These are phyloP conservation scores for Umbilicaria muhlenbergii DNA, from an alignment of 495 filamentous ascomycete species.

Conservation along the genomic window DNA sequence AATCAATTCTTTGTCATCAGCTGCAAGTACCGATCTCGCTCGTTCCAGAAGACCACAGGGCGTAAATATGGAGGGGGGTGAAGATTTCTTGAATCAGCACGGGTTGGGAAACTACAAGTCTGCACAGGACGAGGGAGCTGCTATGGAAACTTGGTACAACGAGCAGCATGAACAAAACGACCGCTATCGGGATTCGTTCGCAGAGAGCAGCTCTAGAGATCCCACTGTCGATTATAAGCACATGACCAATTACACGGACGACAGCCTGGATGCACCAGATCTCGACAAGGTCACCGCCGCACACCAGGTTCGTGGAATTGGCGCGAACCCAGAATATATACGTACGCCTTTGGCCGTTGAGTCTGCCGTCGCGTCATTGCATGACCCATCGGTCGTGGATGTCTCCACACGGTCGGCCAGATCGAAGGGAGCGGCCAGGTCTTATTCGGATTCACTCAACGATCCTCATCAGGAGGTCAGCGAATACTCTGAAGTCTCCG, in stretches of 20 bases:
- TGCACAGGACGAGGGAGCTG: constrained; percentile 15
- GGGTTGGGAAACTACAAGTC: constrained; percentile 19
- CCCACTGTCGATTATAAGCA: constrained; percentile 35
- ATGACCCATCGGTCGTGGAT: constrained; percentile 55
- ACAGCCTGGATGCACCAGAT: constrained; percentile 44
- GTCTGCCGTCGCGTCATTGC: constrained; percentile 74
- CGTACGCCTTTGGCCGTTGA: constrained; percentile 58
- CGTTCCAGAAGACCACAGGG: constrained; percentile 37
- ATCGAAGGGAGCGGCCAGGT: constrained; percentile 12
- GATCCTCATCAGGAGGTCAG: too few species aligned
- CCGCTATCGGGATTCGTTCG: constrained; percentile 32
- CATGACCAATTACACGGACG: constrained; percentile 48
- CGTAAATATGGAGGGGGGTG: constrained; percentile 31
- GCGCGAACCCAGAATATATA: constrained; percentile 59
- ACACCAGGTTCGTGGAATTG: constrained; percentile 50
- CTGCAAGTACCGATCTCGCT: constrained; percentile 37
- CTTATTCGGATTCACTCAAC: constrained; percentile 17
- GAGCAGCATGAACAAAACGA: constrained; percentile 38
- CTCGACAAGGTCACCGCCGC: constrained; percentile 45
- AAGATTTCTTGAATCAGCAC: constrained; percentile 27
- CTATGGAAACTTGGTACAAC: constrained; percentile 32
- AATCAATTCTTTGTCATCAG: constrained; percentile 35
- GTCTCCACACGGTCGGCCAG: constrained; percentile 20
- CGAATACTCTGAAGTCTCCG: too few species aligned
- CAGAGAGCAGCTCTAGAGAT: constrained; percentile 29